These are phyloP conservation scores for Pleurostoma richardsiae DNA, from an alignment of 2,329 filamentous ascomycete species.

Conservation along the genomic window DNA sequence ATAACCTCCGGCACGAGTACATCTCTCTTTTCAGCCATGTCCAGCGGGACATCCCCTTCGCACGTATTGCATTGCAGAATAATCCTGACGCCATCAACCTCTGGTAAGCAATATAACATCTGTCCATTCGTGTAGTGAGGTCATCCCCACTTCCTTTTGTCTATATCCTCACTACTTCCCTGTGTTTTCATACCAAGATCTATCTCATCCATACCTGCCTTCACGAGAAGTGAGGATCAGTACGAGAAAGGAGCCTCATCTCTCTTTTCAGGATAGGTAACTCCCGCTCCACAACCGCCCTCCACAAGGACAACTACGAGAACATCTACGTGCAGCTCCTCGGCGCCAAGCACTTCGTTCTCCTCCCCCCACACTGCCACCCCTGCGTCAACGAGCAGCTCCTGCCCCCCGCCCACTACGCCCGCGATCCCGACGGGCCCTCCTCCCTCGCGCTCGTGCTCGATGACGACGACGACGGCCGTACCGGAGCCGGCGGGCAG, in stretches of 20 bases:
- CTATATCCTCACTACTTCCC: too few relatives aligned
- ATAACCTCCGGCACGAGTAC: conserved; percentile 76
- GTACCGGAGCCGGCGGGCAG: conserved; percentile 25
- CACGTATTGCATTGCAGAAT: conserved; percentile 62
- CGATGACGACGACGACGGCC: conserved; percentile 15
- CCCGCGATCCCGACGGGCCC: conserved; percentile 18
- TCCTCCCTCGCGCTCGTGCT: background rate
- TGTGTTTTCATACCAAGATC: too few relatives aligned
- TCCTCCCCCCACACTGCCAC: conserved; percentile 67
- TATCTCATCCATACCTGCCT: too few relatives aligned
- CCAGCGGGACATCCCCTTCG: conserved; percentile 62
- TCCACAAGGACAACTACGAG: conserved; percentile 82
- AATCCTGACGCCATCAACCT: conserved; percentile 73
- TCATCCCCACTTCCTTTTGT: too few relatives aligned
- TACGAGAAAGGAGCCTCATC: too few relatives aligned
- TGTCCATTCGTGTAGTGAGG: too few relatives aligned
- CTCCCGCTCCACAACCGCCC: conserved; percentile 60
- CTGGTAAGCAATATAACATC: conserved; percentile 33
- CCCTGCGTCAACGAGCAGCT: conserved; percentile 62
- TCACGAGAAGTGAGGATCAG: too few relatives aligned
- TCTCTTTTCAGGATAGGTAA: conserved; percentile 56
- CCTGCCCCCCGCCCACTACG: conserved; percentile 56
- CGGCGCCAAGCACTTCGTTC: conserved; percentile 68
- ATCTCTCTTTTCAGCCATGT: conserved; percentile 56
- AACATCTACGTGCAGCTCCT: conserved; percentile 76